Conservation (phyloP, 2,329 filamentous ascomycete species). For the Davidsoniella virescens region DNA sequence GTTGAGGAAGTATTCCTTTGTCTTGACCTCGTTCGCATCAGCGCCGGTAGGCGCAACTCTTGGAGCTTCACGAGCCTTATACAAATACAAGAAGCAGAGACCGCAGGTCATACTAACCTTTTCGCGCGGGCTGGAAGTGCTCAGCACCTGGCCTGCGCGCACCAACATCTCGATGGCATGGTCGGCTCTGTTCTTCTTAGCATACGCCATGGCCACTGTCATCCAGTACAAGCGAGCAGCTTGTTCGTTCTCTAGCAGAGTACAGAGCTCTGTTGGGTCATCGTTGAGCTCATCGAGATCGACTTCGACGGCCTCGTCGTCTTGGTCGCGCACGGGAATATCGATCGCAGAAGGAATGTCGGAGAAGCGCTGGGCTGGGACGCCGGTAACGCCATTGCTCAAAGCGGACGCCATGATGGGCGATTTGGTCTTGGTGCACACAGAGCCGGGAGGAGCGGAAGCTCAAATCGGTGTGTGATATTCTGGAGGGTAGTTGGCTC, state of each 20-base stretch:
- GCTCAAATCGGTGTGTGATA: neutral
- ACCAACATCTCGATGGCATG: constrained; percentile 60
- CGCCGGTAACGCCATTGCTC: constrained; percentile 26
- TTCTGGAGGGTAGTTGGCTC: neutral
- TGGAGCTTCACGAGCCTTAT: constrained; percentile 70
- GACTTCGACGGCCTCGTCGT: constrained; percentile 73
- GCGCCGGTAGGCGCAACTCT: constrained; percentile 45
- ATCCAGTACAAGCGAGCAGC: constrained; percentile 92
- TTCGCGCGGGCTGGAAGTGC: constrained; percentile 59
- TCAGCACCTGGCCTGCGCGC: constrained; percentile 56
- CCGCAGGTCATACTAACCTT: constrained; percentile 71
- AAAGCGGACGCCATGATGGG: constrained; percentile 14
- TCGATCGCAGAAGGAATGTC: constrained; percentile 51
- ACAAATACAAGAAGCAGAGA: constrained; percentile 79
- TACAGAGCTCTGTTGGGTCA: constrained; percentile 88
- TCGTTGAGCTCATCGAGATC: constrained; percentile 82
- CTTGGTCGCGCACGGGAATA: constrained; percentile 48
- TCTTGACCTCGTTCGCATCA: constrained; percentile 56
- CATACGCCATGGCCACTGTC: constrained; percentile 91
- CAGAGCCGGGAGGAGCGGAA: neutral
- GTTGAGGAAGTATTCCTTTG: constrained; percentile 85
- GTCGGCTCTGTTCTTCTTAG: constrained; percentile 86
- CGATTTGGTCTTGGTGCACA: neutral
- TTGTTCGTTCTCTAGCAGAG: constrained; percentile 83
- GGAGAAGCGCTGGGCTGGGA: constrained; percentile 40